Evolutionary conservation across 371 early-diverging fungal genomes (phyloP).

Genomic region (Actinomortierella wolfii): DNA sequence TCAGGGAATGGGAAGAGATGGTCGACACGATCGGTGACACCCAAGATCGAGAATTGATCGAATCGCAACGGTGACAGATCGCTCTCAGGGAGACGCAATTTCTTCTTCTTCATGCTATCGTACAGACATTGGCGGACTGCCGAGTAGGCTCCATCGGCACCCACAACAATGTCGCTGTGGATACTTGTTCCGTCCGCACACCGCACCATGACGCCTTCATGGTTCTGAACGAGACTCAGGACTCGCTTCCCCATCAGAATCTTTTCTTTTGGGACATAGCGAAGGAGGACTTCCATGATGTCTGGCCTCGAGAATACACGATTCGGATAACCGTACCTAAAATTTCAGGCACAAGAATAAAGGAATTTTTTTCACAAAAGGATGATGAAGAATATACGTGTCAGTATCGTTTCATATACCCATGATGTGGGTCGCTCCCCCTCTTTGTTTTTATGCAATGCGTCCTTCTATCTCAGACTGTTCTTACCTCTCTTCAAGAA

Average conservation of each 20-base stretch:
- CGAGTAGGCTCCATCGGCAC: slow-evolving; percentile 29
- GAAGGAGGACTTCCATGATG: slow-evolving; percentile 17
- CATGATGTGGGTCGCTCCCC: no score
- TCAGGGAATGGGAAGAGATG: no score
- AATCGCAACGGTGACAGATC: slow-evolving; percentile 21
- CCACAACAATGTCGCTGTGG: slow-evolving; percentile 35
- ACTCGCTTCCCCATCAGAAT: slow-evolving; percentile 33
- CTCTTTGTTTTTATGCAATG: no score
- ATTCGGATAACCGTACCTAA: slow-evolving; percentile 36
- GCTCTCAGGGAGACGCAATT: slow-evolving; percentile 5
- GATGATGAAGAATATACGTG: no score
- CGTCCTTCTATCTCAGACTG: no score
- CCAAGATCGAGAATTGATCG: slow-evolving; percentile 22
- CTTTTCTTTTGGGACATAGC: slow-evolving; percentile 22
- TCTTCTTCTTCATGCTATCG: slow-evolving; percentile 11
- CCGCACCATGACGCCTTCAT: slow-evolving; percentile 17
- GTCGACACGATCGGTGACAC: slow-evolving; percentile 9
- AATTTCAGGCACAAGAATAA: no score
- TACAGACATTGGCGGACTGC: slow-evolving; percentile 17
- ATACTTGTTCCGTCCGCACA: slow-evolving; percentile 26
- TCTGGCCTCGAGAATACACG: slow-evolving; percentile 34
- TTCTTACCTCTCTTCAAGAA: slow-evolving; percentile 20
- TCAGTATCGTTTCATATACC: no score
- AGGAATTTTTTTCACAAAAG: no score
- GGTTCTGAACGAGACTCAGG: slow-evolving; percentile 22